Base-by-base conservation (phyloP, 1,284 basidiomycete genomes). In the Cystobasidium slooffiae region DNA sequence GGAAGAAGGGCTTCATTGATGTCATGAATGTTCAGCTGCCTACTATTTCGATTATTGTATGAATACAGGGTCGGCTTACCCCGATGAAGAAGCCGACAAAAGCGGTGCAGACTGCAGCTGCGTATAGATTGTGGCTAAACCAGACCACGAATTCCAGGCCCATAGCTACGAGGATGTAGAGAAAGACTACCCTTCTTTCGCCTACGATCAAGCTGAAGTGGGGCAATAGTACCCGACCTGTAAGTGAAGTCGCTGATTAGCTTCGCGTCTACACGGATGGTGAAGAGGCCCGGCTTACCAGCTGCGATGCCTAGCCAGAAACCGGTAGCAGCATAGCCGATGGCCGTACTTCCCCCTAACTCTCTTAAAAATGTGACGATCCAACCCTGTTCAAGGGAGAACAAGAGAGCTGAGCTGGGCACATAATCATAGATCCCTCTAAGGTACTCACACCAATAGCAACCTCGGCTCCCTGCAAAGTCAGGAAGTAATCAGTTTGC, bases 111-210 rank as follows among this genome's bases (percentile, higher is more conserved):
- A 88, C 81, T 1, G 86, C 55, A 1, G 55, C 55, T 56, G 41
- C 59, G 39, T 86, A 41, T 86, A 86, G 6, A 6, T 56, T 56
- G 4, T 56, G 14, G 24, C 12, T 86, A 22, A 87, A 82, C 88
- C 88, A 89, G 44, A 89, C 82, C 37, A 87, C 81, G 61, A 89
- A 77, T 76, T 89, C 86, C 39, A 90, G 83, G 6, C 78, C 81
- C 18, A 81, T 80, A 1, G 78, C 75, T 24, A 80, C 41, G 31
- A 75, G 0, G 75, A 66, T 80, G 80, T 82, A 83, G 16, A 81
- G 64, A 73, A 78, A 82, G n/a, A 82, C 81, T 3, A 83, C 84
- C 12, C 78, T 78, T 8, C 83, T 81, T 75, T 86, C 85, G 46
- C 86, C 86, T 55, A 87, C 75, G 80, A 82, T 83, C 65, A 84